Evolutionary conservation across 352 stramenopile species (phyloP), one percentile per base, ranked within the genome.

Genomic region (Globisporangium takayamanum): DNA sequence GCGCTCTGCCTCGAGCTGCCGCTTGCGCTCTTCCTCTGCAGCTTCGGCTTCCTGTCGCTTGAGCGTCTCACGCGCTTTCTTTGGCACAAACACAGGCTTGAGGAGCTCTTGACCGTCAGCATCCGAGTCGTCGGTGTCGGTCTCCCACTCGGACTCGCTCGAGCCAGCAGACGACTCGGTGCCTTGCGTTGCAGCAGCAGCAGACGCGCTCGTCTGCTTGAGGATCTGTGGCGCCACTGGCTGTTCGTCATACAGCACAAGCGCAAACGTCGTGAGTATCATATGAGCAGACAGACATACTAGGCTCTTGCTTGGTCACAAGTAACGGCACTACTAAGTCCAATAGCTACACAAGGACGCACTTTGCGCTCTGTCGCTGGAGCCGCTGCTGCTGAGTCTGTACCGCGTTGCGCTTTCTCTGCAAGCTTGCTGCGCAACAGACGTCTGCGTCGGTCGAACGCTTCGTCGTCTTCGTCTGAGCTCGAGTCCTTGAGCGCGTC

Each of bases 21-120:
- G 62, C 5, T 72, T 72, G 49, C 81, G 73, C 46, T 88, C 75
- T 53, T 90, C 84, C 66, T 96, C 78, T 1, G 74, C 78, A 22
- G 80, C 82, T 33, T 91, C 64, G 52, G 94, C 77, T 61, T 95
- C 86, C 57, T 95, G 70, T 5, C 74, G 66, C 59, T 84, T 88
- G 59, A 96, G 77, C 33, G 87, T 97, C 53, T 84, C 82, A 36
- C 89, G 85, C 30, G 84, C 84, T 44, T 88, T 87, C 63, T 96
- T 97, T 0, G 92, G 92, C 25, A 98, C 80, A 61, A 97, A 98
- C 16, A 97, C 78, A 5, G 92, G 92, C 62, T 96, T 97, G 73
- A 96, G 86, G 16, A 97, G 64, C 63, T 80, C 66, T 50, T 92
- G 78, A 11, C 68, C 78, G 11, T 18, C 44, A 26, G 72, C 71